Percentiles rank a stretch among this genome's conserved stretches.
phyloP scores from a whole-genome alignment of 257 asterid species.

The Penstemon barbatus region DNA sequence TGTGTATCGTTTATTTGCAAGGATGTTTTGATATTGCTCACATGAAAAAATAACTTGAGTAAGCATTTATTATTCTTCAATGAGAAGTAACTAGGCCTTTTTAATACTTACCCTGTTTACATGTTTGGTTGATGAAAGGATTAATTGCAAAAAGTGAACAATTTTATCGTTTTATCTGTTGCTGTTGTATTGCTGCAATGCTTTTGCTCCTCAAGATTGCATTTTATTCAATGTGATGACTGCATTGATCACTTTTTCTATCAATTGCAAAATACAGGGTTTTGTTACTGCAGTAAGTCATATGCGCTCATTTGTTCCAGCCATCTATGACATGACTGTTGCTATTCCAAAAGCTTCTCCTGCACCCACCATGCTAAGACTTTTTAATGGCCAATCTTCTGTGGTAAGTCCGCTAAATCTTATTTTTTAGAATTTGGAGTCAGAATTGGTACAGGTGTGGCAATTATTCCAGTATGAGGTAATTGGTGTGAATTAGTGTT shows the following conservation, averaged over 20 bases:
- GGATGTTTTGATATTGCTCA: neutral
- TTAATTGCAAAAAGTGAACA: neutral
- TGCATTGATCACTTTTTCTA: slow-evolving; percentile 45
- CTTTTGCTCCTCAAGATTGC: slow-evolving; percentile 16
- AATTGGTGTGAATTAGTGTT: neutral
- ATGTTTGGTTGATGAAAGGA: neutral
- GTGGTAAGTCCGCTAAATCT: slow-evolving; percentile 59
- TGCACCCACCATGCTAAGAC: slow-evolving; percentile 86
- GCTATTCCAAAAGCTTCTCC: slow-evolving; percentile 82
- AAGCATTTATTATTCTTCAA: slow-evolving; percentile 23
- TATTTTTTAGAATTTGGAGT: slow-evolving; percentile 3
- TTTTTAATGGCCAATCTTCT: slow-evolving; percentile 84
- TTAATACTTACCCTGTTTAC: neutral
- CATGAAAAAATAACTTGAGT: slow-evolving; percentile 8
- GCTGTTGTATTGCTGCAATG: slow-evolving; percentile 1
- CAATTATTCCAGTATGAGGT: neutral
- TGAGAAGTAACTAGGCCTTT: neutral
- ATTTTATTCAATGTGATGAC: slow-evolving; percentile 15
- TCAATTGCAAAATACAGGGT: slow-evolving; percentile 28
- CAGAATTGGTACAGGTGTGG: slow-evolving; percentile 8
- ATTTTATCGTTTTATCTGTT: neutral
- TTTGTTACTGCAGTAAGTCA: slow-evolving; percentile 91
- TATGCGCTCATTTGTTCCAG: slow-evolving; percentile 92
- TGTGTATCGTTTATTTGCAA: slow-evolving; percentile 4
- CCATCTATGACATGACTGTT: slow-evolving; percentile 85